Conservation (phyloP, 2,329 filamentous ascomycete species). For the Paracamarosporium sp. region DNA sequence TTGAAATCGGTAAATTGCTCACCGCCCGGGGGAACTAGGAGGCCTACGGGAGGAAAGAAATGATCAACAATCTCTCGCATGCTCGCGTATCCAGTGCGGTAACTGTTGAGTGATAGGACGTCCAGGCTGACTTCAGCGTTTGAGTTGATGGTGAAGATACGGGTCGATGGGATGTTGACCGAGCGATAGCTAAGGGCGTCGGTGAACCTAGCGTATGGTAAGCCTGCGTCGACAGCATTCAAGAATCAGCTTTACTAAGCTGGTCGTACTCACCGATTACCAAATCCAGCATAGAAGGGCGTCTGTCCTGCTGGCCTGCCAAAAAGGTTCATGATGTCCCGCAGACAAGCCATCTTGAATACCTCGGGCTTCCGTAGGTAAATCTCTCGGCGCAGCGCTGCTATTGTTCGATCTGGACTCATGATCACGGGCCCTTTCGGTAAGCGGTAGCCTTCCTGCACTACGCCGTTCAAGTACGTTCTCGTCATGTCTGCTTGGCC, state of each 20-base stretch:
- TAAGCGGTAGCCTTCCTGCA: constrained; percentile 84
- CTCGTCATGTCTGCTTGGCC: constrained; percentile 92
- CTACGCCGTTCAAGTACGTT: constrained; percentile 86
- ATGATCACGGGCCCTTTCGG: constrained; percentile 93
- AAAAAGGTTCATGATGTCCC: constrained; percentile 92
- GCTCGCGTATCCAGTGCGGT: constrained; percentile 95
- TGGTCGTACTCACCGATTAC: constrained; percentile 74
- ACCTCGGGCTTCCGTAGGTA: constrained; percentile 97
- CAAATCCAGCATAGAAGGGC: constrained; percentile 96
- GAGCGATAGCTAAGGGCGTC: constrained; percentile 96
- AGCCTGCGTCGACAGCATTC: background rate
- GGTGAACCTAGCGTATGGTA: constrained; percentile 64
- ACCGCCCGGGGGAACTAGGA: constrained; percentile 85
- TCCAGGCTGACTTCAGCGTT: constrained; percentile 95
- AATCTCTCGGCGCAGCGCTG: constrained; percentile 87
- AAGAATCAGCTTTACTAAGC: no score
- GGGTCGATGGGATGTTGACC: constrained; percentile 90
- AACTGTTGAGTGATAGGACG: constrained; percentile 86
- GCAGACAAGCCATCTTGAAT: constrained; percentile 98
- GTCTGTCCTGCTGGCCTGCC: constrained; percentile 66
- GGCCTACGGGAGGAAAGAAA: constrained; percentile 91
- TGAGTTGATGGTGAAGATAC: constrained; percentile 98
- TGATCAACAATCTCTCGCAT: constrained; percentile 96
- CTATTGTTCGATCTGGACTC: constrained; percentile 93
- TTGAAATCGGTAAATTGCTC: constrained; percentile 97